Evolutionary conservation across 768 basidiomycete species (phyloP), one percentile per base, ranked within the genome.

Genomic region (Tephrocybe rancida): DNA sequence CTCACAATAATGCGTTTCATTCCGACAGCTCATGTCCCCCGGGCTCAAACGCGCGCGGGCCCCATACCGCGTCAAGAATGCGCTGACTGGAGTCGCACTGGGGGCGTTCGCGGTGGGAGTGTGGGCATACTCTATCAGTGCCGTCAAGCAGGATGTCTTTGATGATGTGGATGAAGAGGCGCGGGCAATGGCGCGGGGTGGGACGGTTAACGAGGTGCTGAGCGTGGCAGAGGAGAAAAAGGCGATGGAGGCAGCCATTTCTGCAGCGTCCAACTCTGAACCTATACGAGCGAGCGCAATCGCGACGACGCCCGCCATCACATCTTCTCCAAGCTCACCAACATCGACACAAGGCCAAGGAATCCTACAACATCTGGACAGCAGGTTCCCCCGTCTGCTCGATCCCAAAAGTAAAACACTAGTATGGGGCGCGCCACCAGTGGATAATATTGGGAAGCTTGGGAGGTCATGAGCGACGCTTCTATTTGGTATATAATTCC

Each of bases 141-240:
- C 94, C 25, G 95, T 98, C 50, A 93, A 89, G 65, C 95, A 98
- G 65, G 95, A 97, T 66, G 85, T 89, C 35, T 97, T 96, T 66
- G 85, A 88, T 59, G 92, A 93, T 66, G 78, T 92, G 37, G 90
- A 92, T 62, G 88, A 90, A 57, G 88, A 90, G 64, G 91, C 85
- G 25, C 73, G 73, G 56, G 80, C 80, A 37, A 76, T 87, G 61
- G 79, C 74, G 27, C 67, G 63, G 26, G 64, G 65, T 6, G 64
- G 66, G 50, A 64, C 60, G 52, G 53, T 55, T 5, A 56, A 56
- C 29, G 60, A 61, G 38, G 59, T 61, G 22, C 54, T 64, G 59
- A 67, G 57, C 21, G 66, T 69, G 52, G 67, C 66, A 54, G 68
- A 65, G 53, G 70, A 65, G 60, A 70, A 61, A 59, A 55, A 49